Percentiles rank a stretch among this genome's conserved stretches.
phyloP scores from a whole-genome alignment of 495 filamentous ascomycete genomes.

The Talaromyces proteolyticus region DNA sequence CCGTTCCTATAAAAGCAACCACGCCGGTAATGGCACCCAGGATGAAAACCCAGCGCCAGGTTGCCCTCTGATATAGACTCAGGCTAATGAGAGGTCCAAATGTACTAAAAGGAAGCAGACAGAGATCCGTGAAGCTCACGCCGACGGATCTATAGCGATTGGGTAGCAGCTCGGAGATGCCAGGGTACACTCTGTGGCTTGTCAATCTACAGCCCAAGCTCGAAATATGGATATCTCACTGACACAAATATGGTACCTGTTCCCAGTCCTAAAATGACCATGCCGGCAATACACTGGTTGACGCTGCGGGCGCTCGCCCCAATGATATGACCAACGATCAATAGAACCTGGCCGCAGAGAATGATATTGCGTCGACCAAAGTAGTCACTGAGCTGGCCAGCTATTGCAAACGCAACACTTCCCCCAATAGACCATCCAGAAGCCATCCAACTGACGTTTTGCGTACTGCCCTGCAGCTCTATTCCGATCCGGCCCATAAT shows the following conservation, averaged over 20 bases:
- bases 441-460: not conserved
- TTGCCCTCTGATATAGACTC: conserved; percentile 3
- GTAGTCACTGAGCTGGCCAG: conserved; percentile 3
- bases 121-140: conserved; percentile 5
- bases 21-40: conserved; percentile 3
- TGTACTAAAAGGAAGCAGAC: conserved; percentile 6
- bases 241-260: conserved; percentile 2
- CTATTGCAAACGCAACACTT: conserved; percentile 1
- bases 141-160: conserved; percentile 9
- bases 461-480: not conserved
- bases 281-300: not conserved
- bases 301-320: not conserved
- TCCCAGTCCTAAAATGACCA: conserved; percentile 1
- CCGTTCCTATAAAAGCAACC: conserved; percentile 6
- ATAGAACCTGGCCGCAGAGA: not conserved
- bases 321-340: not conserved
- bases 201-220: not conserved
- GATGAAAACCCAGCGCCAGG: conserved; percentile 11
- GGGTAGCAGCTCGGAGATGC: conserved; percentile 9
- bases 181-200: conserved; percentile 2
- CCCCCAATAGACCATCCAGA: not conserved
- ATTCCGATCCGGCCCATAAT: not conserved
- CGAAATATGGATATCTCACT: not conserved
- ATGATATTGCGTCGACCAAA: conserved; percentile 1
- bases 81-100: conserved; percentile 5